Base-by-base conservation (phyloP, 2,329 filamentous ascomycete genomes). In the Trichoderma sp. region DNA sequence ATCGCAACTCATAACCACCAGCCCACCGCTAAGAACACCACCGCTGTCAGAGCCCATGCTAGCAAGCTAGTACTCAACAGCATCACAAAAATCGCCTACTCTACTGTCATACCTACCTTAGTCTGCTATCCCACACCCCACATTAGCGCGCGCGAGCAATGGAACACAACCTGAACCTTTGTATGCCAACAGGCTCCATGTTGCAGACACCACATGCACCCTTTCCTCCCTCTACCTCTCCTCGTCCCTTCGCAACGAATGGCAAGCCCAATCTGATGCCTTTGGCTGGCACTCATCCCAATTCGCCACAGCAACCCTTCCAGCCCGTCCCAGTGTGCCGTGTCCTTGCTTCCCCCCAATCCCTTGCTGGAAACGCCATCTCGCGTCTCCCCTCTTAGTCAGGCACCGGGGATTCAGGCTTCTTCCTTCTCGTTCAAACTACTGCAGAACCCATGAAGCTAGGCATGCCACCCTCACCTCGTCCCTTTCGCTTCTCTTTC, bases 361-460 rank as follows among this genome's bases (percentile, higher is more conserved):
- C 19, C 44, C 15, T 34, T 60, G 45, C 50, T 34, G 34, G n/a
- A 19, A 34, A 30, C 50, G 50, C 58, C 47, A 54, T 34, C 47
- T 52, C 47, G 34, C 47, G 34, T 44, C n/a, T 61, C 58, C n/a
- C 47, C 47, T 45, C 41, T 47, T 61, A 52, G 58, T 61, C 58
- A 61, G 34, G 58, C 58, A 61, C 58, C 47, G 52, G 58, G 58
- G 34, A 30, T 61, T 61, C 47, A 52, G 47, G 47, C 58, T 50
- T 43, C 39, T 61, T 21, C 14, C 12, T 39, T n/a, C 21, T 57
- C 3, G 7, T 44, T 17, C 7, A 34, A 61, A 61, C 47, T 51
- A 44, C 58, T 61, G 58, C 58, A 61, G 47, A 52, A 52, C 34
- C 34, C 34, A 51, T 43, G 57, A 45, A 30, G 57, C 44, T 39